Base-by-base conservation (phyloP, 1,284 basidiomycete species). In the Trichosporon inkin region DNA sequence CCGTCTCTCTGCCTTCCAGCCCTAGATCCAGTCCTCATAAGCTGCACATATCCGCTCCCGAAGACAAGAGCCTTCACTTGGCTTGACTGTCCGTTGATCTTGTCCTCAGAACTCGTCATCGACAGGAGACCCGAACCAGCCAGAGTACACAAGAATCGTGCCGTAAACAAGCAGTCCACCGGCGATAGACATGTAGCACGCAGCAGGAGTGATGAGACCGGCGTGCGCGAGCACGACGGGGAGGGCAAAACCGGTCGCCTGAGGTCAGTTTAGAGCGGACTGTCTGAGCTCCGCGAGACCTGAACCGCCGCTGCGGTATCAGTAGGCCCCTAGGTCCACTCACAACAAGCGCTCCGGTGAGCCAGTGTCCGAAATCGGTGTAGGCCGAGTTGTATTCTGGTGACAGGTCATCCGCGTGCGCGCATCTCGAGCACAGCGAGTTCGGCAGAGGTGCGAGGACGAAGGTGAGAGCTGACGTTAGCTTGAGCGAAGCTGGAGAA, bases 381-480 rank as follows among this genome's bases (percentile, higher is more conserved):
- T 84, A 84, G 47, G 88, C 79, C 67, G 76, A 79, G 66, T 82
- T 81, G 71, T 80, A 82, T 66, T 84, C 83, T 58, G 81, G 78
- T 35, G 80, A 80, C 54, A 82, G 79, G 62, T 83, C 82, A 67
- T 84, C 82, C 14, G 79, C 80, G 7, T 80, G 78, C 17, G 80
- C 80, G 58, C 81, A 81, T 60, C 81, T 71, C 17, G 79, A 75
- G 66, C 80, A 83, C 47, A 98, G 75, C 20, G 91, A 89, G 75
- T 99, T 99, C 6, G 96, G 96, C 20, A 98, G 82, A 17, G 96
- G 96, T 2, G 96, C 96, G 65, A 97, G 82, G 38, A 97, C 90
- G 75, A 98, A 99, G 34, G 88, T 94, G 67, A 97, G 80, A 3
- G 96, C 95, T 97, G 72, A 19, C 39, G 22, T 55, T 54, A 55